Evolutionary conservation across 345 rosid genomes (phyloP).

Genomic region (Camelina hispida): DNA sequence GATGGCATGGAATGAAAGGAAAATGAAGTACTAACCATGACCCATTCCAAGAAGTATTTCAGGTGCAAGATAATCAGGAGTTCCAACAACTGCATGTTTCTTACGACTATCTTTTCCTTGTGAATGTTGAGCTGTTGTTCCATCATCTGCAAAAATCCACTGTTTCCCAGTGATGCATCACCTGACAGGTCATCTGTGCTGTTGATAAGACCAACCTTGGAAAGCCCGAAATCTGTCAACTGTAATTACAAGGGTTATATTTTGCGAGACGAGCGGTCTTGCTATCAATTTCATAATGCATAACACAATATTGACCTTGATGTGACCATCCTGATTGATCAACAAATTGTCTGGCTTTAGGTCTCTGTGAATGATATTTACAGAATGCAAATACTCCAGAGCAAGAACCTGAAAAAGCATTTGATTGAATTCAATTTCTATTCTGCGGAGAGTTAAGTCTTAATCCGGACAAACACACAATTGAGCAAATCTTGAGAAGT

Average conservation of each 20-base stretch:
- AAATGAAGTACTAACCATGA: constrained; percentile 62
- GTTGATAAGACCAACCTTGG: constrained; percentile 94
- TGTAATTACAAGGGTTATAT: constrained; percentile 54
- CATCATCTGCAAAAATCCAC: constrained; percentile 63
- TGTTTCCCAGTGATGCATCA: constrained; percentile 57
- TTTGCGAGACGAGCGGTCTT: constrained; percentile 17
- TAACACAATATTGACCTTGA: constrained; percentile 68
- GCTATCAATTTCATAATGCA: constrained; percentile 11
- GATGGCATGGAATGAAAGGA: background rate
- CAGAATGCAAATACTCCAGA: constrained; percentile 93
- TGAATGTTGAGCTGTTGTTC: constrained; percentile 50
- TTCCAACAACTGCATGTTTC: constrained; percentile 84
- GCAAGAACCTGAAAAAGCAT: constrained; percentile 87
- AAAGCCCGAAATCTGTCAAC: constrained; percentile 99
- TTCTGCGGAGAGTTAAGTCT: constrained; percentile 5
- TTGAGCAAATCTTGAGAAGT: constrained; percentile 24
- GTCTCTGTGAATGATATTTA: constrained; percentile 93
- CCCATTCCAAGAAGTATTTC: constrained; percentile 99
- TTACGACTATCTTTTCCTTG: constrained; percentile 63
- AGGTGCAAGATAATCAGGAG: constrained; percentile 99
- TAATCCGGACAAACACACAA: constrained; percentile 4
- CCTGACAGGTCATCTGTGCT: constrained; percentile 97
- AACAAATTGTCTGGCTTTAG: constrained; percentile 97
- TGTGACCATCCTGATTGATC: constrained; percentile 97
- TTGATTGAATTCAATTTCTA: constrained; percentile 14